Evolutionary conservation across 2,329 filamentous ascomycete species (phyloP).

Genomic region (Hypoxylon sp.): DNA sequence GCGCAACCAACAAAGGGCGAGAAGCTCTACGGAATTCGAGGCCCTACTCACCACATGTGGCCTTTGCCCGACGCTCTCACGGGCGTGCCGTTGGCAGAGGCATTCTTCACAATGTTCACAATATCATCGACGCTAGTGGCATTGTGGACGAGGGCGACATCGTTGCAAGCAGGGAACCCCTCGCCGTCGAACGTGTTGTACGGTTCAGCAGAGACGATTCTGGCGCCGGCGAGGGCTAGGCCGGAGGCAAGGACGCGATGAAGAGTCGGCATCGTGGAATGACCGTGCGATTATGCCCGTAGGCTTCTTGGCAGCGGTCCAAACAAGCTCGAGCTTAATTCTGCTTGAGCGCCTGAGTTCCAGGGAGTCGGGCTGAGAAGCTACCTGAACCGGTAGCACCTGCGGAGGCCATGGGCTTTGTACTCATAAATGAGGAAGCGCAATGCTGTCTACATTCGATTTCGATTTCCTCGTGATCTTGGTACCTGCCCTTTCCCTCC

Average conservation of each 20-base stretch:
- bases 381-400: constrained; percentile 21
- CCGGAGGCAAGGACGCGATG: constrained; percentile 28
- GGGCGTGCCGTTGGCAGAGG: constrained; percentile 57
- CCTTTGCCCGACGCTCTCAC: constrained; percentile 66
- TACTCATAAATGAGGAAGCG: constrained; percentile 28
- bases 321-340: constrained; percentile 32
- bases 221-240: constrained; percentile 31
- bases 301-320: constrained; percentile 19
- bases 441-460: constrained; percentile 2
- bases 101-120: constrained; percentile 59
- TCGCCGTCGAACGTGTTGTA: constrained; percentile 68
- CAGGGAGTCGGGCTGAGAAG: constrained; percentile 15
- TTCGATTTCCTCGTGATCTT: constrained; percentile 38
- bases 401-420: constrained; percentile 32
- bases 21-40: neutral
- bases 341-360: constrained; percentile 15
- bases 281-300: constrained; percentile 7
- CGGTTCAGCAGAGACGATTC: constrained; percentile 48
- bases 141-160: constrained; percentile 62
- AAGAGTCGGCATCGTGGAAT: constrained; percentile 43
- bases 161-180: constrained; percentile 63
- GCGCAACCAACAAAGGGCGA: neutral
- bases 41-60: constrained; percentile 58
- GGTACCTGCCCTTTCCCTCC: constrained; percentile 26
- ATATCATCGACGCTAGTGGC: constrained; percentile 63